Percentiles rank a stretch among this genome's conserved stretches.
Evolutionary conservation across 768 basidiomycete genomes (phyloP).

Genomic region (Mycena chlorophos): DNA sequence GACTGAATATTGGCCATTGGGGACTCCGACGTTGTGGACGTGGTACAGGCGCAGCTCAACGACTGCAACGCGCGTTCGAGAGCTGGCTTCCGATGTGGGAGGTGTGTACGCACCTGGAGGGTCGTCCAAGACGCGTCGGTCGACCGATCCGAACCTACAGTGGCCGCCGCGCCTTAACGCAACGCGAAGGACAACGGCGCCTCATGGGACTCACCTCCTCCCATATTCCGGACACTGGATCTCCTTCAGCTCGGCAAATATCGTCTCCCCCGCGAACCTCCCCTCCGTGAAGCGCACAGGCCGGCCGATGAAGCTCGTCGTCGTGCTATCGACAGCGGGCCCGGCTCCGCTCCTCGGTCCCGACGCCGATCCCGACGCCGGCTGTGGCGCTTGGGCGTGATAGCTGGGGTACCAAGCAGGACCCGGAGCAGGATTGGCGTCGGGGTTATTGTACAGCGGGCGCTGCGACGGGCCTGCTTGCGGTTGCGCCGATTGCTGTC

Average conservation of each 20-base stretch:
- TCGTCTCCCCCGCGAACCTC: slow-evolving; percentile 47
- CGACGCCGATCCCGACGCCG: not conserved
- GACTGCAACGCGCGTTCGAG: slow-evolving; percentile 9
- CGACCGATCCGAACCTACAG: slow-evolving; percentile 56
- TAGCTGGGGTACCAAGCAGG: too few relatives aligned
- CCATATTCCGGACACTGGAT: slow-evolving; percentile 68
- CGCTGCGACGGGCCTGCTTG: too few relatives aligned
- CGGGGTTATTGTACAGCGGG: not conserved
- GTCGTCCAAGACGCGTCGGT: slow-evolving; percentile 69
- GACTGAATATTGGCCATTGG: slow-evolving; percentile 37
- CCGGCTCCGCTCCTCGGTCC: not conserved
- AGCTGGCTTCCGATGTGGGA: slow-evolving; percentile 1
- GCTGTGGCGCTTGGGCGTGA: too few relatives aligned
- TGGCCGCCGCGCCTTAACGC: not conserved
- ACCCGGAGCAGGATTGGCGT: not conserved
- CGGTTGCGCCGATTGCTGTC: too few relatives aligned
- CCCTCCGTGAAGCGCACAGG: slow-evolving; percentile 53
- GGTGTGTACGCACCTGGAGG: slow-evolving; percentile 47
- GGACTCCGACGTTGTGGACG: slow-evolving; percentile 41
- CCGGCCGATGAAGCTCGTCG: slow-evolving; percentile 28
- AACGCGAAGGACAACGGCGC: not conserved
- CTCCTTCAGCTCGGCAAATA: slow-evolving; percentile 58
- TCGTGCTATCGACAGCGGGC: not conserved
- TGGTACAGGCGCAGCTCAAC: slow-evolving; percentile 53
- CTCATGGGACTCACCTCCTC: slow-evolving; percentile 49